phyloP scores from a whole-genome alignment of 331 rosid genomes.

The Cydonia oblonga region DNA sequence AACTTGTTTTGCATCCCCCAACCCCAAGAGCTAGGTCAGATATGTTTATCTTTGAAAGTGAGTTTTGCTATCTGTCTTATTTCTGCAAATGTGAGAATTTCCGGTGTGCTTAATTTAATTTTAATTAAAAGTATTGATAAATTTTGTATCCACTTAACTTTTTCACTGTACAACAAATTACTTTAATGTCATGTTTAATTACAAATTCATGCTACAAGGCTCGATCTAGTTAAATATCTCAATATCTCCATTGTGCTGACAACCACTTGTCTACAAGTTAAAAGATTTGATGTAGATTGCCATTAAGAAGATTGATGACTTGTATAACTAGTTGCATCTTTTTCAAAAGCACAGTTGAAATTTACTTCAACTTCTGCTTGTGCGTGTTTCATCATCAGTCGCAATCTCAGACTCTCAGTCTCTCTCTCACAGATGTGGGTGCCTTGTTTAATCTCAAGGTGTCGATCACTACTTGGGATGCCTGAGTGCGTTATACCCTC shows the following conservation, averaged over 20 bases:
- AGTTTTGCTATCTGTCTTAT: neutral
- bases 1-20: neutral
- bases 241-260: neutral
- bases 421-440: neutral
- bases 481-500: neutral
- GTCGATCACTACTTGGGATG: neutral
- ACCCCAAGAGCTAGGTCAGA: neutral
- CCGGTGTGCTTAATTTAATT: too few species aligned
- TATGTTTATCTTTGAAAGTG: neutral
- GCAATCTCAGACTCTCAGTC: neutral
- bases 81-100: too few species aligned
- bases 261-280: neutral
- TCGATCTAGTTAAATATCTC: neutral
- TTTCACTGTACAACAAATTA: too few species aligned
- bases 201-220: rapidly evolving
- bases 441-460: neutral
- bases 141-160: too few species aligned
- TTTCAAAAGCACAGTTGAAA: neutral
- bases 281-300: neutral
- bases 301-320: neutral
- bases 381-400: neutral
- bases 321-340: neutral
- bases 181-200: too few species aligned
- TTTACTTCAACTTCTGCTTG: neutral
- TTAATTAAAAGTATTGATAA: too few species aligned